A percentile compares a stretch with the other conserved stretches of the same genome.
Evolutionary conservation across 768 basidiomycete genomes (phyloP).

Genomic region (Saitozyma sp.): DNA sequence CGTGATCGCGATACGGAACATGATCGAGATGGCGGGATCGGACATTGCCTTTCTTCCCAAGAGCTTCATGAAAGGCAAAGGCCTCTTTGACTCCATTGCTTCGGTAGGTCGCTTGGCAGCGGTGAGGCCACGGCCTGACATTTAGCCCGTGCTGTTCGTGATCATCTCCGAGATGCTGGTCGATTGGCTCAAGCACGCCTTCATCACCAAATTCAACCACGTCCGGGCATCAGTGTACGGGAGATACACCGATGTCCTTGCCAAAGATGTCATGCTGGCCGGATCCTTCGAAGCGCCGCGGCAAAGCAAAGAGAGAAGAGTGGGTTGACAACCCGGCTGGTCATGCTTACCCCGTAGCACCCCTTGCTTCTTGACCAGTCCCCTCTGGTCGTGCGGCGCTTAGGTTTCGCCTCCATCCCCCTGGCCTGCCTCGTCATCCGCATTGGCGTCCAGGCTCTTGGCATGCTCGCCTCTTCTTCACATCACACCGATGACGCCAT

Average conservation of each 20-base stretch:
- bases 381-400: slow-evolving; percentile 84
- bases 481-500: slow-evolving; percentile 20
- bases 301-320: background rate
- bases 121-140: background rate
- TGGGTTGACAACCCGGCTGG: background rate
- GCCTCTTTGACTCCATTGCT: slow-evolving; percentile 67
- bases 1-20: slow-evolving; percentile 87
- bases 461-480: slow-evolving; percentile 50
- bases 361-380: slow-evolving; percentile 87
- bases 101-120: slow-evolving; percentile 60
- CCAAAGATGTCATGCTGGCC: slow-evolving; percentile 78
- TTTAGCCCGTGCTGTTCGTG: slow-evolving; percentile 86
- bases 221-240: slow-evolving; percentile 94
- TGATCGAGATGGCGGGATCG: slow-evolving; percentile 88
- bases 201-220: slow-evolving; percentile 99
- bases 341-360: slow-evolving; percentile 58
- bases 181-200: slow-evolving; percentile 98
- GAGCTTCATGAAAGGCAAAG: slow-evolving; percentile 51
- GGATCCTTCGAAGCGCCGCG: slow-evolving; percentile 12
- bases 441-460: slow-evolving; percentile 53
- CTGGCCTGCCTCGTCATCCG: slow-evolving; percentile 70
- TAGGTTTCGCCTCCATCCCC: slow-evolving; percentile 91
- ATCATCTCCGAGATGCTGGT: slow-evolving; percentile 88
- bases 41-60: slow-evolving; percentile 73
- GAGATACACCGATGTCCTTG: slow-evolving; percentile 90